These are phyloP conservation scores for Tetracladium setigerum DNA, from an alignment of 495 filamentous ascomycete species.

Conservation along the genomic window DNA sequence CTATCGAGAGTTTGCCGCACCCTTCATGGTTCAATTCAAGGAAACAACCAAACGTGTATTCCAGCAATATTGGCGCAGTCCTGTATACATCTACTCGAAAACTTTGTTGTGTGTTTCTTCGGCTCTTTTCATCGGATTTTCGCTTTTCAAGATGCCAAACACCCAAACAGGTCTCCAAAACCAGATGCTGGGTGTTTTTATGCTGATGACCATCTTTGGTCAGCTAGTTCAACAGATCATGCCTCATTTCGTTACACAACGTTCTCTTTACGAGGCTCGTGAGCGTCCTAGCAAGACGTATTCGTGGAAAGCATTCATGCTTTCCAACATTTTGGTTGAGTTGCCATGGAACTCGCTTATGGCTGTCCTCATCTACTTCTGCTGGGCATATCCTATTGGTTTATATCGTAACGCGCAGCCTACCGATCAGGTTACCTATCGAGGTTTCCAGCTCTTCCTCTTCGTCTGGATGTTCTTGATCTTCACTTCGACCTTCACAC, in stretches of 20 bases:
- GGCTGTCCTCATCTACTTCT: constrained; percentile 60
- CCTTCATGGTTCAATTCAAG: constrained; percentile 27
- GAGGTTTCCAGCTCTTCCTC: constrained; percentile 10
- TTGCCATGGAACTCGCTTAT: constrained; percentile 68
- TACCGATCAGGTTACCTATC: constrained; percentile 28
- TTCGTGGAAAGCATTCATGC: constrained; percentile 74
- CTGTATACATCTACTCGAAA: neutral
- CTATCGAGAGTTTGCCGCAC: constrained; percentile 55
- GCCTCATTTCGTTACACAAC: constrained; percentile 73
- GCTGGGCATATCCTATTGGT: constrained; percentile 69
- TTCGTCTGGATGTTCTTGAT: constrained; percentile 43
- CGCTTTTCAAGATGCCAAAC: constrained; percentile 66
- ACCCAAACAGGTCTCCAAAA: constrained; percentile 72
- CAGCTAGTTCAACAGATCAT: constrained; percentile 77
- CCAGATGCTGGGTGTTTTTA: constrained; percentile 61
- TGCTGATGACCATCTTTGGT: constrained; percentile 68
- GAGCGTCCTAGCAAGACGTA: constrained; percentile 83
- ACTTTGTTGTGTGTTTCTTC: neutral
- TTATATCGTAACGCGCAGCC: constrained; percentile 61
- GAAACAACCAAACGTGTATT: neutral
- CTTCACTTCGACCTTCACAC: constrained; percentile 61
- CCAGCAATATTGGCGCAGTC: neutral
- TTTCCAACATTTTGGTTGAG: constrained; percentile 69
- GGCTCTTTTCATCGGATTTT: constrained; percentile 76
- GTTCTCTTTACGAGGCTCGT: constrained; percentile 74